Evolutionary conservation across 768 basidiomycete genomes (phyloP).

Genomic region (Mycena alexandri): DNA sequence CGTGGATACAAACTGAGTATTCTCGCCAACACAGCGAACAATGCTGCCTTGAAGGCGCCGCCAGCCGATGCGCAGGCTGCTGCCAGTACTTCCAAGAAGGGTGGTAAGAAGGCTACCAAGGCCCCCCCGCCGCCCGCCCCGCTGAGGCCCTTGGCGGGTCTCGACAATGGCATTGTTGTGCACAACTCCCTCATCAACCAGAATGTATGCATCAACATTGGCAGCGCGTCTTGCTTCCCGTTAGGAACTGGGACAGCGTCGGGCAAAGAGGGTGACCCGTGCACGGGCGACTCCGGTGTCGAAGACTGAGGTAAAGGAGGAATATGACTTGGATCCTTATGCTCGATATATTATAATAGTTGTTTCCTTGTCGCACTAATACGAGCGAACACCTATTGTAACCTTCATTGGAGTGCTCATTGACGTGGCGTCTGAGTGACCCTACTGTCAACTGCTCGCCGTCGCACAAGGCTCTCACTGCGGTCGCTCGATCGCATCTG

Average conservation of each 20-base stretch:
- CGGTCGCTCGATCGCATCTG: too few relatives aligned
- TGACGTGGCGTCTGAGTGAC: too few relatives aligned
- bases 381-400: too few relatives aligned
- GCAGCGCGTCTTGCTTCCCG: conserved; percentile 21
- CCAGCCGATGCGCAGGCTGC: background rate
- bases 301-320: background rate
- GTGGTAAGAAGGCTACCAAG: conserved; percentile 11
- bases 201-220: conserved; percentile 19
- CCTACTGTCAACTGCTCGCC: too few relatives aligned
- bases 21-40: conserved; percentile 10
- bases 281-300: conserved; percentile 11
- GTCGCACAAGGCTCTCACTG: too few relatives aligned
- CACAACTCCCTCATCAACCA: conserved; percentile 16
- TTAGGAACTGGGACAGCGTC: conserved; percentile 12
- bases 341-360: background rate
- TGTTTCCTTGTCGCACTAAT: background rate
- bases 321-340: conserved; percentile 1
- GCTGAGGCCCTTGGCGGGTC: conserved; percentile 7
- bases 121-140: background rate
- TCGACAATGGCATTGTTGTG: conserved; percentile 16
- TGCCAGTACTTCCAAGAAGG: conserved; percentile 8
- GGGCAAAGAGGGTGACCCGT: background rate
- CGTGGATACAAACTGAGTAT: conserved; percentile 22
- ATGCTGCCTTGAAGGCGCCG: conserved; percentile 6
- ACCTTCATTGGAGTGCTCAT: too few relatives aligned